Base-by-base conservation (phyloP, 2,329 filamentous ascomycete genomes). In the Stagonosporopsis chrysanthemi region DNA sequence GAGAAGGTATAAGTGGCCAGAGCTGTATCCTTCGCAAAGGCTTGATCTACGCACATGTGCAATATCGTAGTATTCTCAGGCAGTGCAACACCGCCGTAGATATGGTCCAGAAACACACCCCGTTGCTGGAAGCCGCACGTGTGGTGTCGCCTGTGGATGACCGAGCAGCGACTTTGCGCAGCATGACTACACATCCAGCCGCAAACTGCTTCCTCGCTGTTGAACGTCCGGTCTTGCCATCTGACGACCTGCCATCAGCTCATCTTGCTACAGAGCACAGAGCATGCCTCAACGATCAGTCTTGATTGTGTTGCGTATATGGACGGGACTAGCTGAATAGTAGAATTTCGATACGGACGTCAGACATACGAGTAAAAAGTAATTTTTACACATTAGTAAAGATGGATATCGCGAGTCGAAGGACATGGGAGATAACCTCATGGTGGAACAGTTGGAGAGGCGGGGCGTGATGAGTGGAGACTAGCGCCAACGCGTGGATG, bases 401-500 rank as follows among this genome's bases (percentile, higher is more conserved):
- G 29, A 38, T 19, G 17, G n/a, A 8, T 22, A 19, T 22, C 12
- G 29, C 29, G 12, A 31, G 19, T 12, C n/a, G n/a, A 22, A 6
- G 24, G 24, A 26, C 19, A 6, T 22, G 22, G 35, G 8, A 33
- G 31, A 38, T 2, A 6, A 19, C 2, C 35, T 19, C 15, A 36
- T 7, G 9, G 43, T 19, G 19, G 23, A 28, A 33, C 15, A 24
- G 22, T 4, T 31, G 12, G 42, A 45, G 22, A 15, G 43, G n/a
- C 7, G 28, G 29, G 29, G 7, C 22, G 9, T 11, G 12, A 26
- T 41, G 38, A 35, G 19, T 46, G 43, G 28, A 49, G 19, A 38
- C 39, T 60, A 54, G 57, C 56, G 53, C 35, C 39, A 49, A 49
- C 61, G 61, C 56, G 62, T 57, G 29, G 39, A 11, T 42, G 48